Evolutionary conservation across 2,329 filamentous ascomycete genomes (phyloP).

Genomic region (Xylaria sp.): DNA sequence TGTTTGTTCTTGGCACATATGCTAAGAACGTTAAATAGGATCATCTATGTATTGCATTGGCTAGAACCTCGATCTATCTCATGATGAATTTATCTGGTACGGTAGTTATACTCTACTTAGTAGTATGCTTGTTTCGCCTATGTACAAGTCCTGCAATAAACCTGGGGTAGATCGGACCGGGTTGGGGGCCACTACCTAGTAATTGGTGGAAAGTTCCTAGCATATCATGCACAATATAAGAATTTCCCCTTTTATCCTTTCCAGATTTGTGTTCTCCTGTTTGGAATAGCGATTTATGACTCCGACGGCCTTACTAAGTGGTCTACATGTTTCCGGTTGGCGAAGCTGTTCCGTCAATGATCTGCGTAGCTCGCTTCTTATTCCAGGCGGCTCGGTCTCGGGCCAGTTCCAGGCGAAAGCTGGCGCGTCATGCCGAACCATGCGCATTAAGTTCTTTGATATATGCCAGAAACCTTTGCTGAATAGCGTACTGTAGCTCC

Average conservation of each 20-base stretch:
- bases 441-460: slow-evolving; percentile 19
- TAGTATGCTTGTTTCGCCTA: background rate
- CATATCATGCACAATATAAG: slow-evolving; percentile 8
- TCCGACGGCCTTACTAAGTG: slow-evolving; percentile 1
- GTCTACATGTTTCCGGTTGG: slow-evolving; percentile 11
- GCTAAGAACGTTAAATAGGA: background rate
- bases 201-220: slow-evolving; percentile 37
- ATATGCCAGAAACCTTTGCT: background rate
- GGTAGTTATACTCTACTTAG: too few species aligned
- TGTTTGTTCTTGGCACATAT: background rate
- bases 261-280: slow-evolving; percentile 5
- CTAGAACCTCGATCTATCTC: too few species aligned
- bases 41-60: too few species aligned
- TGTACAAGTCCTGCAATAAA: background rate
- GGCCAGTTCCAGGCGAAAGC: slow-evolving; percentile 31
- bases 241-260: slow-evolving; percentile 25
- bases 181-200: background rate
- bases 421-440: slow-evolving; percentile 14
- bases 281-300: background rate
- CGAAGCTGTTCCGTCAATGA: slow-evolving; percentile 23
- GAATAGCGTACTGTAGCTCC: slow-evolving; percentile 6
- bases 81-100: background rate
- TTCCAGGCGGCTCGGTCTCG: slow-evolving; percentile 27
- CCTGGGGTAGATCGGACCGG: background rate
- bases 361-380: slow-evolving; percentile 1